These are phyloP conservation scores for Verbascum thapsus DNA, from an alignment of 257 asterid species.

Conservation along the genomic window DNA sequence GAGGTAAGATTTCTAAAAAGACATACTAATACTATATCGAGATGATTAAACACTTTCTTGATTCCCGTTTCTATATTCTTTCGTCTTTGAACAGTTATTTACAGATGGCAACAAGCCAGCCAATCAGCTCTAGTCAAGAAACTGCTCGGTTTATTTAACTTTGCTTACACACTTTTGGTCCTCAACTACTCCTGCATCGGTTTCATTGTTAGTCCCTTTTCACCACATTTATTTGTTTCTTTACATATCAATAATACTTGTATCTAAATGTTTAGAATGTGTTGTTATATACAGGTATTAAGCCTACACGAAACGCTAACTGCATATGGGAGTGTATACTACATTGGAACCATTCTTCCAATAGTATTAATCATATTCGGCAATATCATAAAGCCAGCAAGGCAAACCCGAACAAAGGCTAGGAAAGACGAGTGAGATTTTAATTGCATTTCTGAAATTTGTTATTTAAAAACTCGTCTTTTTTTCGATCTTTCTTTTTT, in stretches of 20 bases:
- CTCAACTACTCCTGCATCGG: constrained; percentile 89
- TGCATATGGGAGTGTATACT: constrained; percentile 84
- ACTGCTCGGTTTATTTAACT: constrained; percentile 52
- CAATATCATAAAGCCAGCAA: constrained; percentile 75
- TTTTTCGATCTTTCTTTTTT: too few relatives aligned
- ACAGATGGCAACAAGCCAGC: constrained; percentile 80
- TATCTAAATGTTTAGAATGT: background rate
- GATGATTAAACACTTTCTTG: background rate
- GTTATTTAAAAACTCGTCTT: constrained; percentile 14
- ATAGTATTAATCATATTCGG: constrained; percentile 61
- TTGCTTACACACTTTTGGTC: constrained; percentile 69
- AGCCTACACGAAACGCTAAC: constrained; percentile 76
- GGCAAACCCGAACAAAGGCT: constrained; percentile 64
- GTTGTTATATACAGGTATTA: constrained; percentile 52
- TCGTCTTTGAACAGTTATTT: constrained; percentile 45
- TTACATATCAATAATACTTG: background rate
- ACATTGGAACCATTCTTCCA: constrained; percentile 78
- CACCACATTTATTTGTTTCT: background rate
- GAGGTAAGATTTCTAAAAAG: constrained; percentile 53
- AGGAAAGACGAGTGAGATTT: constrained; percentile 64
- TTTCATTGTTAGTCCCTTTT: constrained; percentile 64
- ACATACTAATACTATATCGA: constrained; percentile 14
- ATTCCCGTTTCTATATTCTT: constrained; percentile 32
- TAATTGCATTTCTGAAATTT: constrained; percentile 22
- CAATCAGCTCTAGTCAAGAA: constrained; percentile 44